Evolutionary conservation across 495 filamentous ascomycete genomes (phyloP).

Genomic region (Lasiosphaeriaceae sp.): DNA sequence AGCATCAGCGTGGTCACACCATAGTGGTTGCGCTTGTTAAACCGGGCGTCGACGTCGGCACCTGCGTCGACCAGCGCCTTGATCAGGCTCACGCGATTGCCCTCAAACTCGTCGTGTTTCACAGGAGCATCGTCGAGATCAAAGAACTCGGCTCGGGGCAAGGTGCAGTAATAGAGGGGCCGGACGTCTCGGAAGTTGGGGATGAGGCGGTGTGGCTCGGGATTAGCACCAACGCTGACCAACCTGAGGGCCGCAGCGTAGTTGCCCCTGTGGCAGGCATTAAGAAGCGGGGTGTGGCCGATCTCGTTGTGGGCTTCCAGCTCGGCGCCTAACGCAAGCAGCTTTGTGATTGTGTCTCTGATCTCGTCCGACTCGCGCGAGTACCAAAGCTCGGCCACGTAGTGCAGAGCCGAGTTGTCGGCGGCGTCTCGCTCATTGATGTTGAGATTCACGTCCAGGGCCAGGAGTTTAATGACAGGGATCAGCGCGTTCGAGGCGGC

Average conservation of each 20-base stretch:
- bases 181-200: slow-evolving; percentile 22
- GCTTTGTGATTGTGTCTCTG: slow-evolving; percentile 21
- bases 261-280: slow-evolving; percentile 26
- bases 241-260: slow-evolving; percentile 23
- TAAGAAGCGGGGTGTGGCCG: slow-evolving; percentile 22
- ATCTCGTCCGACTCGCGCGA: slow-evolving; percentile 17
- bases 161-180: slow-evolving; percentile 22
- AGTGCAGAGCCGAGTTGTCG: slow-evolving; percentile 27
- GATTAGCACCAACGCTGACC: slow-evolving; percentile 21
- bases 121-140: slow-evolving; percentile 22
- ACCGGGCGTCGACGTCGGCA: slow-evolving; percentile 22
- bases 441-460: slow-evolving; percentile 18
- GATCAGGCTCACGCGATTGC: slow-evolving; percentile 21
- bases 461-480: slow-evolving; percentile 26
- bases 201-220: slow-evolving; percentile 21
- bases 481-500: slow-evolving; percentile 24
- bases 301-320: slow-evolving; percentile 22
- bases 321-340: slow-evolving; percentile 27
- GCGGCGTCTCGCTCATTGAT: slow-evolving; percentile 21
- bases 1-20: slow-evolving; percentile 23
- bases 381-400: slow-evolving; percentile 17
- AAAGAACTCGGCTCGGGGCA: slow-evolving; percentile 22
- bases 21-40: slow-evolving; percentile 21
- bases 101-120: slow-evolving; percentile 25
- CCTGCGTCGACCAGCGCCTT: slow-evolving; percentile 20